Evolutionary conservation across 2,329 filamentous ascomycete genomes (phyloP).

Genomic region (Talaromyces sp.): DNA sequence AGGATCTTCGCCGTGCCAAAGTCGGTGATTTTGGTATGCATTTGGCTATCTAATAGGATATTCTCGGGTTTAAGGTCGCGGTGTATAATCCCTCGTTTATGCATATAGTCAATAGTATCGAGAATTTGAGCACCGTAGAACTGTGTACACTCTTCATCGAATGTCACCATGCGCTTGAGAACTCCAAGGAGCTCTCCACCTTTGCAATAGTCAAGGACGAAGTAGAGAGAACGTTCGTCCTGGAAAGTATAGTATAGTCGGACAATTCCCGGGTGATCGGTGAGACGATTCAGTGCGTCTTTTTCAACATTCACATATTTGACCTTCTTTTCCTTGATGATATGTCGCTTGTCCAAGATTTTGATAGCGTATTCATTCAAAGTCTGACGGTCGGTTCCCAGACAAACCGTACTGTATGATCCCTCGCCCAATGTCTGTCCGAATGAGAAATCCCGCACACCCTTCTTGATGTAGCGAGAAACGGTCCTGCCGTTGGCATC

Average conservation of each 20-base stretch:
- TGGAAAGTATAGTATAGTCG: constrained; percentile 98
- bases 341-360: constrained; percentile 95
- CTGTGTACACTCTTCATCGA: constrained; percentile 88
- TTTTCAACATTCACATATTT: constrained; percentile 99
- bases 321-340: constrained; percentile 99
- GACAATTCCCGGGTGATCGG: constrained; percentile 93
- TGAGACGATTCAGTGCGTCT: constrained; percentile 92
- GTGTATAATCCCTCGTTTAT: constrained; percentile 91
- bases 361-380: constrained; percentile 97
- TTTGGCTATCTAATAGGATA: constrained; percentile 87
- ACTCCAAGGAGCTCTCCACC: constrained; percentile 90
- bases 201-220: constrained; percentile 89
- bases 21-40: constrained; percentile 98
- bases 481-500: constrained; percentile 81
- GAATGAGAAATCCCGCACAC: constrained; percentile 94
- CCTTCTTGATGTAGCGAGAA: constrained; percentile 86
- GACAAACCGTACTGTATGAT: constrained; percentile 93
- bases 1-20: constrained; percentile 98
- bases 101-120: constrained; percentile 97
- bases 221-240: constrained; percentile 92
- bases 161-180: constrained; percentile 88
- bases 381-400: constrained; percentile 89
- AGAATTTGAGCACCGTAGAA: constrained; percentile 97
- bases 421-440: constrained; percentile 88
- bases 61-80: constrained; percentile 97